Evolutionary conservation across 192 early-diverging fungal genomes (phyloP).

Genomic region (Dimargaris xerosporica): DNA sequence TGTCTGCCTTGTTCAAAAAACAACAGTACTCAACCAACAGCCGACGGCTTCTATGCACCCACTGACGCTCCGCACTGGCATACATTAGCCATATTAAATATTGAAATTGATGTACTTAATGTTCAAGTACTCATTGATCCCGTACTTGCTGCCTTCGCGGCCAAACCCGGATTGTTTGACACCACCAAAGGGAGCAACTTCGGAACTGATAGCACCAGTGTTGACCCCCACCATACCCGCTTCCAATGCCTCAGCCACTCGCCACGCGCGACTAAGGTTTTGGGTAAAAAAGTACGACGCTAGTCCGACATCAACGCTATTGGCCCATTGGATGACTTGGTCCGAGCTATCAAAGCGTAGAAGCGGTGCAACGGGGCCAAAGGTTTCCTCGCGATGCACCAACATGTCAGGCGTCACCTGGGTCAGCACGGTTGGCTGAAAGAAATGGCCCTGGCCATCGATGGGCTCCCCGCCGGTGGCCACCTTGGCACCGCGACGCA

Average conservation of each 20-base stretch:
- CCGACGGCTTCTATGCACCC: too few species aligned
- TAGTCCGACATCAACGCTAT: slow-evolving; percentile 55
- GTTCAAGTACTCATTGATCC: slow-evolving; percentile 51
- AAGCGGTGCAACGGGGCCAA: slow-evolving; percentile 78
- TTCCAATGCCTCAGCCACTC: slow-evolving; percentile 65
- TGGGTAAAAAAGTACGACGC: slow-evolving; percentile 74
- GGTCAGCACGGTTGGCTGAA: slow-evolving; percentile 63
- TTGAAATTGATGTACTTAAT: slow-evolving; percentile 48
- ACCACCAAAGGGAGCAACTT: slow-evolving; percentile 14
- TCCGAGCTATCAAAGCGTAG: slow-evolving; percentile 63
- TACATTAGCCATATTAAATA: not conserved
- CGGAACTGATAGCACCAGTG: slow-evolving; percentile 37
- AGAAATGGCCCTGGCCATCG: slow-evolving; percentile 36
- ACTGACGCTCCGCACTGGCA: too few species aligned
- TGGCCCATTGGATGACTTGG: slow-evolving; percentile 61
- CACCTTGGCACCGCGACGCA: slow-evolving; percentile 52
- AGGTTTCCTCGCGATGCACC: slow-evolving; percentile 67
- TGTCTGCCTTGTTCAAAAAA: too few species aligned
- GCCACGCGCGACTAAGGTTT: slow-evolving; percentile 56
- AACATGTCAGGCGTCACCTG: slow-evolving; percentile 51
- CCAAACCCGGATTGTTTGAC: slow-evolving; percentile 56
- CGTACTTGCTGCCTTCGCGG: slow-evolving; percentile 48
- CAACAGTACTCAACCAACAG: too few species aligned
- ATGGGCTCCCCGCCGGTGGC: slow-evolving; percentile 42
- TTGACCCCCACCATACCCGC: slow-evolving; percentile 89